Percentiles rank a stretch among this genome's conserved stretches.
Conservation (phyloP, 2,329 filamentous ascomycete species). For the Ceratocystis papillata region DNA sequence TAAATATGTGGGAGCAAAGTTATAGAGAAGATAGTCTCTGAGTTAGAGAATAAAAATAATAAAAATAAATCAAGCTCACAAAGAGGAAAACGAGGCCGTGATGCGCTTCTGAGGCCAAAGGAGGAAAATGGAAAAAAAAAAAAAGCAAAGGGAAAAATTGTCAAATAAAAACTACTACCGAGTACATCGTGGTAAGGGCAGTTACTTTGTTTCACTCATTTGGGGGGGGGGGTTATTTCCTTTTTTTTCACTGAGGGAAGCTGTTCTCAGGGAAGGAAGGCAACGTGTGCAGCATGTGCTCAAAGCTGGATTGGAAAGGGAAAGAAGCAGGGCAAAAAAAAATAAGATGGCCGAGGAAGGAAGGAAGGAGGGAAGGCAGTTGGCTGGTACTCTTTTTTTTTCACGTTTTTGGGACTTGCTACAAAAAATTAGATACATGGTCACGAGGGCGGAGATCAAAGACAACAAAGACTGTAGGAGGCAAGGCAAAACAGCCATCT, state of each 20-base stretch:
- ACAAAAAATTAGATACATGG: background rate
- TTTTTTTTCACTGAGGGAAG: slow-evolving; percentile 10
- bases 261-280: slow-evolving; percentile 4
- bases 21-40: background rate
- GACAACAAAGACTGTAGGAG: background rate
- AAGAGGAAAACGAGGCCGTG: background rate
- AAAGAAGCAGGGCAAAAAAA: slow-evolving; percentile 6
- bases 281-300: slow-evolving; percentile 6
- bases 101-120: background rate
- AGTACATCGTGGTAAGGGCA: slow-evolving; percentile 1
- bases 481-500: background rate
- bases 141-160: background rate
- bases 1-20: background rate
- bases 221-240: background rate
- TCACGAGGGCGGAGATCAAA: background rate
- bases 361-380: background rate
- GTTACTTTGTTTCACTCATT: background rate
- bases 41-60: background rate
- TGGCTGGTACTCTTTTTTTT: background rate
- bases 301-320: slow-evolving; percentile 7
- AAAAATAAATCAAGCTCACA: background rate
- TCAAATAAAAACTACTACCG: slow-evolving; percentile 3
- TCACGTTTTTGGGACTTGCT: background rate
- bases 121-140: background rate
- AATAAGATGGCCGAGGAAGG: slow-evolving; percentile 8